phyloP scores from a whole-genome alignment of 2,329 filamentous ascomycete genomes.

The Plectosphaerella cucumerina region DNA sequence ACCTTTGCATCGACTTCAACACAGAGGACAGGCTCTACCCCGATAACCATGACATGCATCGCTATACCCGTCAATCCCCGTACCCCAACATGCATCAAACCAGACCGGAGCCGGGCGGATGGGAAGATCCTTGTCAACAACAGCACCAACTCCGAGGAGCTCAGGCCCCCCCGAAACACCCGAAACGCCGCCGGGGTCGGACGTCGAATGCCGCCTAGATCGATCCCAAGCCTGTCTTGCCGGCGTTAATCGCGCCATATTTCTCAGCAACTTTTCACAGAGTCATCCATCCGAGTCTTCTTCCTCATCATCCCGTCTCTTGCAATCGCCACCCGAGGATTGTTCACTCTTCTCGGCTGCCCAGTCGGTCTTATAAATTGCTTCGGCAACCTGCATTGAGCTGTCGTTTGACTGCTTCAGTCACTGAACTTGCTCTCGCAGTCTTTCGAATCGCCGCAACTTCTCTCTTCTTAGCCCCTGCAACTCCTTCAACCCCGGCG shows the following conservation, averaged over 20 bases:
- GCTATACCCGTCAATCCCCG: too few relatives aligned
- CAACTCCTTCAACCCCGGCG: too few relatives aligned
- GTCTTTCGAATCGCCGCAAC: too few relatives aligned
- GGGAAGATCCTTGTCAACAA: too few relatives aligned
- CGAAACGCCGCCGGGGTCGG: slow-evolving; percentile 2
- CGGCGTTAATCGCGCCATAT: neutral
- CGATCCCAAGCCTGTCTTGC: neutral
- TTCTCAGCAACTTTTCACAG: neutral
- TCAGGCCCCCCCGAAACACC: neutral
- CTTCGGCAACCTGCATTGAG: neutral
- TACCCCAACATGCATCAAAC: too few relatives aligned
- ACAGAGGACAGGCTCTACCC: too few relatives aligned
- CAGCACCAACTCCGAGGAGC: neutral
- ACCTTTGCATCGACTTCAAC: too few relatives aligned
- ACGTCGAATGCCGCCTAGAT: neutral
- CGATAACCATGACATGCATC: too few relatives aligned
- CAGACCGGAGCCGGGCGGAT: too few relatives aligned
- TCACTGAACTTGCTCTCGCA: too few relatives aligned
- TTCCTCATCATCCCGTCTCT: neutral
- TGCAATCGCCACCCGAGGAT: neutral
- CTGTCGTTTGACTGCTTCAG: neutral
- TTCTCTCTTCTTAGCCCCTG: too few relatives aligned
- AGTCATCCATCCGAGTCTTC: neutral
- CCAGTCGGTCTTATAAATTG: neutral
- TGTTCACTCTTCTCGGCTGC: neutral